Conservation (phyloP, 1,284 basidiomycete genomes). For the Termitomyces sp. region DNA sequence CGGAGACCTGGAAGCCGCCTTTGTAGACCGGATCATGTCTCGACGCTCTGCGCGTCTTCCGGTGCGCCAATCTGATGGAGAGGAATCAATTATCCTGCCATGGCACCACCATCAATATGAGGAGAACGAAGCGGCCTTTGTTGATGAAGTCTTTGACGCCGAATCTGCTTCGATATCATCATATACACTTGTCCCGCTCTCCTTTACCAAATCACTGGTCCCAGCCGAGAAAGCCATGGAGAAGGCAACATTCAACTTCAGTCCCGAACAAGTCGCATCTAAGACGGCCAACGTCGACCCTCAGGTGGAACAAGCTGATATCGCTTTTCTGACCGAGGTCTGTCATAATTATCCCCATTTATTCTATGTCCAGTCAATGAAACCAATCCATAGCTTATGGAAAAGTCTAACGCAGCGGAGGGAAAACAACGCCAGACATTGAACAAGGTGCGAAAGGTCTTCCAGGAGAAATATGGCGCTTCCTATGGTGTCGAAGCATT, state of each 20-base stretch:
- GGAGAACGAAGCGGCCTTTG: neutral
- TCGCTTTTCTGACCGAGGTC: neutral
- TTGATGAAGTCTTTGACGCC: neutral
- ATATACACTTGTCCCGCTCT: neutral
- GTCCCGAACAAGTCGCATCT: neutral
- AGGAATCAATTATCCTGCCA: neutral
- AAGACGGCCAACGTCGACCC: neutral
- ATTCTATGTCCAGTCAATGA: no score
- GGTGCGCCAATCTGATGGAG: neutral
- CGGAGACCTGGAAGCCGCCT: neutral
- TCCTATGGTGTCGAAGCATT: conserved; percentile 38
- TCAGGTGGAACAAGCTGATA: neutral
- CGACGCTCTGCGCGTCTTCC: neutral
- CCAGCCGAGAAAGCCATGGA: neutral
- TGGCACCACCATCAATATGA: neutral
- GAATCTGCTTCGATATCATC: neutral
- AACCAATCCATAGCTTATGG: neutral
- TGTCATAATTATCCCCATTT: neutral
- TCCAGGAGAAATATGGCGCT: conserved; percentile 30
- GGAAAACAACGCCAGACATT: neutral
- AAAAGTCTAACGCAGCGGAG: neutral
- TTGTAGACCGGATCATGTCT: neutral
- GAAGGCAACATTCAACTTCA: no score
- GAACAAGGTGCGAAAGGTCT: conserved; percentile 18
- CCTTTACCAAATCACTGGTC: no score